Base-by-base conservation (phyloP, 2,329 filamentous ascomycete genomes). In the Monilinia fructicola region DNA sequence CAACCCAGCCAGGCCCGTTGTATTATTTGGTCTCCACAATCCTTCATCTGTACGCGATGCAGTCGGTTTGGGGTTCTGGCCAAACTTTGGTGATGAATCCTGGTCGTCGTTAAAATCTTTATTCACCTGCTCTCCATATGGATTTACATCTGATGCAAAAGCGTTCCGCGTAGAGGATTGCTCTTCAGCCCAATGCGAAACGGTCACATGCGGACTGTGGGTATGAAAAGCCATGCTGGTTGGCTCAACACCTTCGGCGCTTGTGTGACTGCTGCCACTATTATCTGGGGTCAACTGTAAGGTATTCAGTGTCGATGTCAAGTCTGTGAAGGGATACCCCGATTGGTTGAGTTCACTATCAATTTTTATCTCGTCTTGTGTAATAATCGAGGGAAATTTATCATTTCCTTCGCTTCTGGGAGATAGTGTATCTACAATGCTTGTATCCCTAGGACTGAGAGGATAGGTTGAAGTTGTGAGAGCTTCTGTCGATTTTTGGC, bases 201-300 rank as follows among this genome's bases (percentile, higher is more conserved):
- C 66, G 16, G 70, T 73, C 14, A 72, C 68, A 54, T 70, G 70
- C 5, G 72, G 72, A 55, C 71, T 74, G 16, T 69, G 60, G 23
- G 71, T 67, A 23, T 64, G 59, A 28, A 67, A 67, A n/a, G 68
- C 48, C 69, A 74, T 74, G 14, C 54, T 71, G 66, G 68, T 69
- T 35, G 72, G 73, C 42, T 71, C 68, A 21, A 75, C 38, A 21
- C 70, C 73, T 61, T 76, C 74, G 14, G 68, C 72, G 63, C 74
- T 76, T 50, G 73, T 74, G 63, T 73, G 72, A 66, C 75, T 77
- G 54, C 73, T 75, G 26, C 74, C 72, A 58, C 75, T 77, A 42
- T 73, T 71, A 44, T 77, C 74, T 28, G 74, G 74, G 44, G 75
- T 76, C 68, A 74, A 71, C 67, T 75, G 72, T 46, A 73, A 42